A percentile compares a stretch with the other conserved stretches of the same genome.
Evolutionary conservation across 108 stramenopile species (phyloP).

Genomic region (Tribonema minus): DNA sequence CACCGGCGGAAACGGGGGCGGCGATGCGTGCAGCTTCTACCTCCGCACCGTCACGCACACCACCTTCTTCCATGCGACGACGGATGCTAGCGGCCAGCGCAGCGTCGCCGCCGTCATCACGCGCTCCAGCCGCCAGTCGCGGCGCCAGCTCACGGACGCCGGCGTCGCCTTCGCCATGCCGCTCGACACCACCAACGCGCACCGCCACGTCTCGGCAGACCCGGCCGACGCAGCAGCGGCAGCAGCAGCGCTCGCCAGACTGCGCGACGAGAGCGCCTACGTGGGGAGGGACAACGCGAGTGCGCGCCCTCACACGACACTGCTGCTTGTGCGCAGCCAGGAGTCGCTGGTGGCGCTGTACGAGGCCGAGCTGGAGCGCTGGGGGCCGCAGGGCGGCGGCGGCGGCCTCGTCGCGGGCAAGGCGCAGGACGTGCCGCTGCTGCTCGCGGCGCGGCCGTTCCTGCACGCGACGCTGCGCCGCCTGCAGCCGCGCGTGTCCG

Average conservation of each 20-base stretch:
- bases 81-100: not conserved
- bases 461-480: constrained; percentile 17
- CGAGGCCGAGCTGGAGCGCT: constrained; percentile 18
- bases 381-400: not conserved
- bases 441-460: constrained; percentile 18
- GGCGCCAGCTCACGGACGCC: constrained; percentile 13
- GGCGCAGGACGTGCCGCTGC: constrained; percentile 19
- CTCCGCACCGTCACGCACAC: not conserved
- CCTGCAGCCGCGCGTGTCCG: not conserved
- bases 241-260: too few relatives aligned
- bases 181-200: constrained; percentile 6
- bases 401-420: not conserved
- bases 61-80: not conserved
- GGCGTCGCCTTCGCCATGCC: constrained; percentile 29
- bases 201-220: constrained; percentile 3
- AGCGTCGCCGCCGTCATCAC: constrained; percentile 3
- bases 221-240: not conserved
- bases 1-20: not conserved
- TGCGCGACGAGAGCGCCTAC: not conserved
- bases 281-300: not conserved
- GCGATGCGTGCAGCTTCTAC: too few relatives aligned
- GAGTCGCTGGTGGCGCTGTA: constrained; percentile 18
- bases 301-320: constrained; percentile 11
- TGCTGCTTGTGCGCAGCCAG: constrained; percentile 14
- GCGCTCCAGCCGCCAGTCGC: not conserved